Evolutionary conservation across 1,284 basidiomycete species (phyloP).

Genomic region (Malassezia dermatis): DNA sequence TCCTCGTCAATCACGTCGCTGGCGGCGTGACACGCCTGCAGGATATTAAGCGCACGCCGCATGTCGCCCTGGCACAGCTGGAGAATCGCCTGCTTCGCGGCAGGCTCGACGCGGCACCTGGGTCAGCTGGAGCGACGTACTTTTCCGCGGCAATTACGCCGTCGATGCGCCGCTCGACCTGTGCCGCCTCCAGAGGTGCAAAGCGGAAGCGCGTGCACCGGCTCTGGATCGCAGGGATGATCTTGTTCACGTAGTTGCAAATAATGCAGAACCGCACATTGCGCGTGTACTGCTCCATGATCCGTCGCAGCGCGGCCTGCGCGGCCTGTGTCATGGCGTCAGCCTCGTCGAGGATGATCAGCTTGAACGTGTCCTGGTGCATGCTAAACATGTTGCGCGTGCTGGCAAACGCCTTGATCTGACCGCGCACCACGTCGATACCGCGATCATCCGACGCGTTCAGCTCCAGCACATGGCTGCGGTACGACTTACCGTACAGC

Average conservation of each 20-base stretch:
- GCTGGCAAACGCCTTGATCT: conserved; percentile 96
- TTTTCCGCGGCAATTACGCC: conserved; percentile 73
- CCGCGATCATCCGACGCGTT: conserved; percentile 97
- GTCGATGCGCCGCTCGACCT: conserved; percentile 73
- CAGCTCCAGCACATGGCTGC: conserved; percentile 90
- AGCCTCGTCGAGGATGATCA: conserved; percentile 95
- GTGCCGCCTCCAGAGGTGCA: conserved; percentile 75
- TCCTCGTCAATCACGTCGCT: conserved; percentile 75
- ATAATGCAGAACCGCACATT: conserved; percentile 99
- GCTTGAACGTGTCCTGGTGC: conserved; percentile 59
- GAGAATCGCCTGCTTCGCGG: conserved; percentile 77
- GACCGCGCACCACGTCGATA: conserved; percentile 94
- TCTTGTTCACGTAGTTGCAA: conserved; percentile 99
- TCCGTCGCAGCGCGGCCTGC: conserved; percentile 82
- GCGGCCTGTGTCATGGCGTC: conserved; percentile 99
- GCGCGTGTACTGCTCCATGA: conserved; percentile 96
- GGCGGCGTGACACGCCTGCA: conserved; percentile 95
- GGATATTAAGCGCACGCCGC: conserved; percentile 86
- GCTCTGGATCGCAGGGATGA: conserved; percentile 94
- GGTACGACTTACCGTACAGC: conserved; percentile 70
- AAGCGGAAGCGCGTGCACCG: conserved; percentile 91
- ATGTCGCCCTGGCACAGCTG: conserved; percentile 93
- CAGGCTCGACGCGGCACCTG: conserved; percentile 74
- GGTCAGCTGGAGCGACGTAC: conserved; percentile 50
- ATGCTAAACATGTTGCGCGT: conserved; percentile 66